Base-by-base conservation (phyloP, 192 early-diverging fungal genomes). In the Nowakowskiella sp. region DNA sequence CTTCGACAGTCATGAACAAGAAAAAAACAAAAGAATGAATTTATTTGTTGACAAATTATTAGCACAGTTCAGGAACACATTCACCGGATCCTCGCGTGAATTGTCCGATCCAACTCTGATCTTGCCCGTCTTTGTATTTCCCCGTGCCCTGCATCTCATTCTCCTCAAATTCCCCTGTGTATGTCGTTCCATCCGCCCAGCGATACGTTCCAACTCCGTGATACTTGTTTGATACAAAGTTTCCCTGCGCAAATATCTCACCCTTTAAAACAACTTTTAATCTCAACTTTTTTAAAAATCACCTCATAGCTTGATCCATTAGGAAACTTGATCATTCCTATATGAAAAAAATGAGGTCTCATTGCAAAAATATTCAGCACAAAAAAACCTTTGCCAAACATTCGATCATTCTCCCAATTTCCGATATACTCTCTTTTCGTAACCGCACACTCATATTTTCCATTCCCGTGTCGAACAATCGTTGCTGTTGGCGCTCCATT, bases 231-330 rank as follows among this genome's bases (percentile, higher is more conserved):
- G 66, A 53, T 27, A 50, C 55, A 61, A 57, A 67, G 4, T 27
- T 25, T 13, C 66, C 66, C 66, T 67, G 47, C 22, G 21, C 28
- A 8, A 8, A 43, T 26, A 23, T 3, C n/a, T n/a, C n/a, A n/a
- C n/a, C n/a, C n/a, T n/a, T n/a, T n/a, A n/a, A n/a, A n/a, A n/a
- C n/a, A n/a, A n/a, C n/a, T n/a, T n/a, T n/a, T n/a, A n/a, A n/a
- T n/a, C n/a, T n/a, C n/a, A n/a, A n/a, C n/a, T n/a, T n/a, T n/a
- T n/a, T 3, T 9, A 39, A 13, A 8, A 27, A 27, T 33, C 21
- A 70, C 67, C 25, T 61, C 64, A 30, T 70, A 70, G 3, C 54
- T 39, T 30, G 68, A 55, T 2, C 68, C 68, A 19, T 23, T 24
- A 13, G 60, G 51, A 44, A 49, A 61, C 10, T 22, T 42, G 10